These are phyloP conservation scores for Lactuca saligna DNA, from an alignment of 129 eudicot genomes.

Conservation along the genomic window DNA sequence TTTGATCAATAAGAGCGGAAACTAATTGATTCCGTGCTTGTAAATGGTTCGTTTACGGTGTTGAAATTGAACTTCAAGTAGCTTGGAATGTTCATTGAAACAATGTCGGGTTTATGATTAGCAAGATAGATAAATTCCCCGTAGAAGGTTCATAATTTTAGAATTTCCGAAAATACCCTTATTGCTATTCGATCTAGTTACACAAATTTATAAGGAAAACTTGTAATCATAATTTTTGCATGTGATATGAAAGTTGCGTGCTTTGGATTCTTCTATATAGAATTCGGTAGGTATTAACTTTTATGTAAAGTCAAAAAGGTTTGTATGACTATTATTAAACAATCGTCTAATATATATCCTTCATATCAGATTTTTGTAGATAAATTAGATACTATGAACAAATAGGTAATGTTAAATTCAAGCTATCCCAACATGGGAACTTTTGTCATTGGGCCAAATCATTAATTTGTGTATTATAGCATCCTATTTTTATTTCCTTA, in stretches of 20 bases:
- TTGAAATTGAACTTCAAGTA: conserved; percentile 6
- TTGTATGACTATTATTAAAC: neutral
- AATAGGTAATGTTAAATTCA: neutral
- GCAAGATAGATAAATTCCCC: neutral
- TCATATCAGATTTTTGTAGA: neutral
- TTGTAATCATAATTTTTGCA: neutral
- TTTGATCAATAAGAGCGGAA: conserved; percentile 7
- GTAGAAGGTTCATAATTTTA: neutral
- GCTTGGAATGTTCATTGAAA: conserved; percentile 14
- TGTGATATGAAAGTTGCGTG: conserved; percentile 1
- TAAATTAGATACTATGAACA: neutral
- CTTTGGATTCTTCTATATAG: conserved; percentile 3
- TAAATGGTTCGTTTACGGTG: neutral
- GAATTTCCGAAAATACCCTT: conserved; percentile 9
- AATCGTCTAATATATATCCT: neutral
- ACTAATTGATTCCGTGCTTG: conserved; percentile 12
- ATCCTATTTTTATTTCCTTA: neutral
- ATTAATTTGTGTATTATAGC: neutral
- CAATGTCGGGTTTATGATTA: neutral
- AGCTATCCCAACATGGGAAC: neutral
- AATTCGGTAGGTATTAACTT: neutral
- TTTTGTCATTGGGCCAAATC: neutral
- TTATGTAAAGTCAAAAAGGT: conserved; percentile 10
- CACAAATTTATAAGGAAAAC: neutral
- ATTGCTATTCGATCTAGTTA: neutral